Evolutionary conservation across 2,329 filamentous ascomycete species (phyloP), one percentile per base, ranked within the genome.

Genomic region (Peltaster fructicola): DNA sequence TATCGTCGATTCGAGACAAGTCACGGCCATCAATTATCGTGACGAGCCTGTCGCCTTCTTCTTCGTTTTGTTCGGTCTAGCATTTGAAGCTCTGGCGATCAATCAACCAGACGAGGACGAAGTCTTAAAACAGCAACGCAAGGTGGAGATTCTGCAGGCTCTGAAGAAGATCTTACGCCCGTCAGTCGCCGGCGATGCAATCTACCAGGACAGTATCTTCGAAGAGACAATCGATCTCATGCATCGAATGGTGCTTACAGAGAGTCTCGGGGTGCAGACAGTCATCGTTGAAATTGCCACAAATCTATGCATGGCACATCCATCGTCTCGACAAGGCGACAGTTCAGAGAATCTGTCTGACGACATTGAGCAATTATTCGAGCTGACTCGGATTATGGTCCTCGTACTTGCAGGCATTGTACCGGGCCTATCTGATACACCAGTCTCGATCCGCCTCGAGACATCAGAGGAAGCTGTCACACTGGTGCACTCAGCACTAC

Each of bases 21-120:
- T 63, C 3, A 63, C 73, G 23, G 79, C 85, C 36, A 95, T 98
- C 55, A 95, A 95, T 50, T 98, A 98, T 48, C 78, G 88, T 23
- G 85, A 95, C 44, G 88, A 98, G 47, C 88, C 88, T 1, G 81
- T 95, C 2, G 88, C 88, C 1, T 98, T 98, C 61, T 98, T 98
- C 59, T 98, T 98, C 43, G 85, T 98, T 8, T 65, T 98, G 0
- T 98, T 95, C 40, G 88, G 88, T 7, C 73, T 98, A 29, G 82
- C 85, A 0, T 95, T 98, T 39, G 90, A 98, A 52, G 85, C 90
- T 10, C 65, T 98, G 12, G 85, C 85, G 6, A 81, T 80, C 5
- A 72, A 82, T 22, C 73, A 77, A 4, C 81, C 77, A 5, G 41
- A 48, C 15, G 44, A 48, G 20, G 44, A 44, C 17, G n/a, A n/a